Percentiles rank a stretch among this genome's conserved stretches.
phyloP scores from a whole-genome alignment of 345 rosid genomes.

The Rhodomyrtus tomentosa region DNA sequence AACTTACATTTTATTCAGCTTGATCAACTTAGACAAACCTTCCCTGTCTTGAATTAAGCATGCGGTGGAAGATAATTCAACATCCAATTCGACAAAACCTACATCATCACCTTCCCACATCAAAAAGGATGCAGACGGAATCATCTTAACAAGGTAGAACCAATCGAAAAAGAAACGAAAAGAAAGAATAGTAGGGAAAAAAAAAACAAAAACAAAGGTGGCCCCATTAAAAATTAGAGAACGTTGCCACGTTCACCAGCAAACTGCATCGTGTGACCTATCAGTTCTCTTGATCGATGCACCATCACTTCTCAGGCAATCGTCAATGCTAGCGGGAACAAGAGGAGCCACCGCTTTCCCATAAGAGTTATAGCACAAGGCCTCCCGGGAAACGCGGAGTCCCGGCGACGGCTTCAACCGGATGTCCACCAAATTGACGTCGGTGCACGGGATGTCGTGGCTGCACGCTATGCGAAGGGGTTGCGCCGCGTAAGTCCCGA shows the following conservation, averaged over 20 bases:
- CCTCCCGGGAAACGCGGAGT: conserved; percentile 21
- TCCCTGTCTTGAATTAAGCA: not conserved
- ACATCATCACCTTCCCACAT: conserved; percentile 41
- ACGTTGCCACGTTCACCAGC: conserved; percentile 4
- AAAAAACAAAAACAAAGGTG: not conserved
- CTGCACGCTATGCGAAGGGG: conserved; percentile 78
- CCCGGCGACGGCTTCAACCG: conserved; percentile 38
- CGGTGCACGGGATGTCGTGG: conserved; percentile 52
- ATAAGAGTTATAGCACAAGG: conserved; percentile 74
- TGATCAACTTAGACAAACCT: not conserved
- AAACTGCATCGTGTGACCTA: conserved; percentile 40
- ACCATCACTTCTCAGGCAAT: conserved; percentile 39
- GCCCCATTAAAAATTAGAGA: not conserved
- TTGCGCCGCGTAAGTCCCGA: conserved; percentile 53
- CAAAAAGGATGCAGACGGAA: conserved; percentile 35
- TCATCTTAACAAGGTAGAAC: not conserved
- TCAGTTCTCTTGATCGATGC: conserved; percentile 26
- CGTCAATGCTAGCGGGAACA: conserved; percentile 72
- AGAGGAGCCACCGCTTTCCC: conserved; percentile 65
- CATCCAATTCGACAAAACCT: not conserved
- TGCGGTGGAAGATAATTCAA: not conserved
- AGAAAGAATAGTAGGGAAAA: not conserved
- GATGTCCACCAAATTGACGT: conserved; percentile 53
- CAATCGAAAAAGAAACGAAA: not conserved
- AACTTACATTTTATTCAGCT: not conserved